These are phyloP conservation scores for Gloeopeniophorella convolvens DNA, from an alignment of 768 basidiomycete species.

Conservation along the genomic window DNA sequence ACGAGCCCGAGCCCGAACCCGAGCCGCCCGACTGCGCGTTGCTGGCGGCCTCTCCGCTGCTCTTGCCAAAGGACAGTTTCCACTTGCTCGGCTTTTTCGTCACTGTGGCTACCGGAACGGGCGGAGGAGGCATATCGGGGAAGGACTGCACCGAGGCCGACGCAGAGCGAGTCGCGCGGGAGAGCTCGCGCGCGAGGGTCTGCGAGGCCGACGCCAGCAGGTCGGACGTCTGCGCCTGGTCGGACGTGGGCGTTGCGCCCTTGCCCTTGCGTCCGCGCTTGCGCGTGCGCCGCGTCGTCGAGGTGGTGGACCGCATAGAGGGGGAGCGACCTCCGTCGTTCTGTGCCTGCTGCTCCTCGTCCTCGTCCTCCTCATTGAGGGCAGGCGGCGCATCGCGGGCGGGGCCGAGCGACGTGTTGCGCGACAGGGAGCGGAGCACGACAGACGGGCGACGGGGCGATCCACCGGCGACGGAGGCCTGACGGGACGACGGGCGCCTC, in stretches of 20 bases:
- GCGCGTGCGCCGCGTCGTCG: slow-evolving; percentile 76
- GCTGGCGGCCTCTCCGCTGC: slow-evolving; percentile 25
- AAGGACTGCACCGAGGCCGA: slow-evolving; percentile 13
- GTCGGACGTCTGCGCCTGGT: slow-evolving; percentile 49
- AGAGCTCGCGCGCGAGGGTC: slow-evolving; percentile 77
- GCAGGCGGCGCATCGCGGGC: slow-evolving; percentile 24
- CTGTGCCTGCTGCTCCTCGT: slow-evolving; percentile 39
- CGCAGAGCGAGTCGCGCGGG: slow-evolving; percentile 38
- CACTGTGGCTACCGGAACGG: slow-evolving; percentile 33
- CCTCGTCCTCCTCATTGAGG: slow-evolving; percentile 27
- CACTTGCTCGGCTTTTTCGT: slow-evolving; percentile 81
- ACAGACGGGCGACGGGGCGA: slow-evolving; percentile 45
- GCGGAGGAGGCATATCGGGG: slow-evolving; percentile 29
- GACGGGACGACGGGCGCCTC: slow-evolving; percentile 65
- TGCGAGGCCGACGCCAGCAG: slow-evolving; percentile 78
- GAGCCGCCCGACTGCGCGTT: slow-evolving; percentile 4
- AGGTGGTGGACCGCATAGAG: slow-evolving; percentile 37
- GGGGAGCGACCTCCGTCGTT: background rate
- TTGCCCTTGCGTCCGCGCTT: slow-evolving; percentile 87
- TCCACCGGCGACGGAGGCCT: slow-evolving; percentile 40
- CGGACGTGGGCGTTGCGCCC: slow-evolving; percentile 35
- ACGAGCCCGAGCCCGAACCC: slow-evolving; percentile 28
- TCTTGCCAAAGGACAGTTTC: slow-evolving; percentile 72
- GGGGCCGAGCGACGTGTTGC: slow-evolving; percentile 52
- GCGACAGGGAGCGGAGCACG: slow-evolving; percentile 47